Evolutionary conservation across 2,329 filamentous ascomycete species (phyloP), one percentile per base, ranked within the genome.

Genomic region (Davidsoniella virescens): DNA sequence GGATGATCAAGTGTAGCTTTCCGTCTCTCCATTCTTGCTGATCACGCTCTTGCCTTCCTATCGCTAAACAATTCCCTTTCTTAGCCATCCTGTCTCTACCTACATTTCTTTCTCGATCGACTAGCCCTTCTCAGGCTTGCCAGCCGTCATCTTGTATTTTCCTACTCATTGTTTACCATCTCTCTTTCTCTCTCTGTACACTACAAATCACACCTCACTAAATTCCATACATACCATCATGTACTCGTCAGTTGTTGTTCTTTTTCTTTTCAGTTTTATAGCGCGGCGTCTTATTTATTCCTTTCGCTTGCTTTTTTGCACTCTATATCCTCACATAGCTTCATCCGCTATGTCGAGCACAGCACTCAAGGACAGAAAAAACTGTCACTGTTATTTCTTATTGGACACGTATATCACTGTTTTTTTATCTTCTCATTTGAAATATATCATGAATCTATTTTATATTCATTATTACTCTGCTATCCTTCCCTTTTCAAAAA

Each of bases 131-230:
- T 17, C n/a, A n/a, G 36, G n/a, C 38, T 20, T 33, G 23, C 2
- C 26, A n/a, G 29, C 17, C 29, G 7, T 18, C 26, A 23, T 23
- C 47, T 29, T 54, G 44, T 53, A 46, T 47, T 44, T 44, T 44
- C 44, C 20, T 37, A 33, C 8, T 12, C 20, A 36, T 43, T 43
- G n/a, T 43, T 26, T 29, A 33, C 26, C 20, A 39, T 23, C 25
- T 44, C 37, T 47, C 12, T 42, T 17, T 39, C 29, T 29, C 39
- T 9, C 45, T 10, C n/a, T 44, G 39, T 48, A 38, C 36, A 48
- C 45, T 50, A 38, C 7, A 44, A 17, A 17, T 36, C 26, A 38
- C n/a, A 9, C 44, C 16, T 38, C 48, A 33, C 8, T 4, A 8
- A 33, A 8, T 33, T 33, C 29, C 29, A 33, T 33, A 33, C 29